Conservation (phyloP, 2,329 filamentous ascomycete species). For the Pestalotiopsis sp. region DNA sequence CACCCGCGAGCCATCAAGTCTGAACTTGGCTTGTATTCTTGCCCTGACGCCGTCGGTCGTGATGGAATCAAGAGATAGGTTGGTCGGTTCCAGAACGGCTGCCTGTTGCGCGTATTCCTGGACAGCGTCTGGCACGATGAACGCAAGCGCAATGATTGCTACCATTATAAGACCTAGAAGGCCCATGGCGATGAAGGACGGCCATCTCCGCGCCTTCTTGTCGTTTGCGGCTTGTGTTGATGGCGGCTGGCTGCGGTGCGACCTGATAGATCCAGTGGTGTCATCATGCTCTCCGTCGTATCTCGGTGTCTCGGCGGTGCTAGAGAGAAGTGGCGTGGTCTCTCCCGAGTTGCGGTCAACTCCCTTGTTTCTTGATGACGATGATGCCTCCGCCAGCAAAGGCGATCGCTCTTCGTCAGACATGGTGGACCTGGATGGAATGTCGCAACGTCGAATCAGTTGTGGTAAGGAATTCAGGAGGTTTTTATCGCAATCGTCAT, state of each 20-base stretch:
- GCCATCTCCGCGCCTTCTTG: slow-evolving; percentile 63
- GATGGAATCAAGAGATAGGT: slow-evolving; percentile 82
- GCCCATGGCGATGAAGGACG: slow-evolving; percentile 74
- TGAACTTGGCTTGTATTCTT: slow-evolving; percentile 80
- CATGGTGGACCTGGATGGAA: slow-evolving; percentile 34
- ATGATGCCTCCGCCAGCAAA: slow-evolving; percentile 39
- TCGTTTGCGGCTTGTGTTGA: slow-evolving; percentile 35
- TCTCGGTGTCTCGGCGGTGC: slow-evolving; percentile 36
- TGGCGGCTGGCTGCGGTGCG: slow-evolving; percentile 25
- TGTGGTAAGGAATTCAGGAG: not conserved
- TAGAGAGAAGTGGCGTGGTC: slow-evolving; percentile 54
- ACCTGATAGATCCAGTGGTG: slow-evolving; percentile 33
- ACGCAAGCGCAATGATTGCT: slow-evolving; percentile 75
- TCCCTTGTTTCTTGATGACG: slow-evolving; percentile 25
- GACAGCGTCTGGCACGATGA: slow-evolving; percentile 78
- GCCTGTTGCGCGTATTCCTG: slow-evolving; percentile 87
- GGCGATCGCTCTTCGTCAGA: slow-evolving; percentile 47
- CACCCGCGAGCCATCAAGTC: slow-evolving; percentile 78
- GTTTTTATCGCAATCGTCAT: not conserved
- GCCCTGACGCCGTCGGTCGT: slow-evolving; percentile 77
- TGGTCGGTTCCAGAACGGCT: slow-evolving; percentile 78
- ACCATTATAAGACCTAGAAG: slow-evolving; percentile 65
- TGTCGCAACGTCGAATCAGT: not conserved
- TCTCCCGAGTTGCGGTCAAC: slow-evolving; percentile 36
- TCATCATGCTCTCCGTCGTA: slow-evolving; percentile 42